phyloP scores from a whole-genome alignment of 139 green algal genomes.

The Volvox africanus region DNA sequence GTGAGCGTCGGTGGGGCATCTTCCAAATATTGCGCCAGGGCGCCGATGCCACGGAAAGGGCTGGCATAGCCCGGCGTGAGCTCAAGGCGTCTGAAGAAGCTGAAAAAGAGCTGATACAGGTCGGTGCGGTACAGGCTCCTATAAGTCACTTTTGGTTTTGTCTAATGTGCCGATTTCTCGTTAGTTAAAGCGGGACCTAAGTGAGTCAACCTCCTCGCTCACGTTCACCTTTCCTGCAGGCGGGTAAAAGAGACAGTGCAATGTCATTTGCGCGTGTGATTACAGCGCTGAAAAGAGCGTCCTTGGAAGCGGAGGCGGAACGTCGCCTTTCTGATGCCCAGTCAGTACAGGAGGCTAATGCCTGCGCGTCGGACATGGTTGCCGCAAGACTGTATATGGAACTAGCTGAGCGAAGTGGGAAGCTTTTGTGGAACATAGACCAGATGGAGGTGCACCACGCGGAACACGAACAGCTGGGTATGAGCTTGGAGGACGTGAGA shows the following conservation, averaged over 20 bases:
- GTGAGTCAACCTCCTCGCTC: too few species aligned
- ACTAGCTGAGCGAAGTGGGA: not conserved
- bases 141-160: too few species aligned
- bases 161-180: too few species aligned
- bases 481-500: not conserved
- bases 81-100: not conserved
- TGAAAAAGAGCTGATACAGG: not conserved
- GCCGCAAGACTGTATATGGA: not conserved
- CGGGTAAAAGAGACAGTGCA: not conserved
- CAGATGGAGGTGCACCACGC: not conserved
- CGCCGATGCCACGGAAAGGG: not conserved
- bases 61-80: not conserved
- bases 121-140: not conserved
- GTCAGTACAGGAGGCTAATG: not conserved
- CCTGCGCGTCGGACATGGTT: not conserved
- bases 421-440: constrained; percentile 23
- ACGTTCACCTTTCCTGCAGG: constrained; percentile 6
- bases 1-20: not conserved
- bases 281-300: not conserved
- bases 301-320: not conserved
- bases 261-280: not conserved
- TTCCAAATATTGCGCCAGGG: not conserved
- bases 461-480: constrained; percentile 5
- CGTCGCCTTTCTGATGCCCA: constrained; percentile 8
- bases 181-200: too few species aligned